A percentile compares a stretch with the other conserved stretches of the same genome.
These are phyloP conservation scores for Mortierella sp. DNA, from an alignment of 371 early-diverging fungal genomes.

Conservation along the genomic window DNA sequence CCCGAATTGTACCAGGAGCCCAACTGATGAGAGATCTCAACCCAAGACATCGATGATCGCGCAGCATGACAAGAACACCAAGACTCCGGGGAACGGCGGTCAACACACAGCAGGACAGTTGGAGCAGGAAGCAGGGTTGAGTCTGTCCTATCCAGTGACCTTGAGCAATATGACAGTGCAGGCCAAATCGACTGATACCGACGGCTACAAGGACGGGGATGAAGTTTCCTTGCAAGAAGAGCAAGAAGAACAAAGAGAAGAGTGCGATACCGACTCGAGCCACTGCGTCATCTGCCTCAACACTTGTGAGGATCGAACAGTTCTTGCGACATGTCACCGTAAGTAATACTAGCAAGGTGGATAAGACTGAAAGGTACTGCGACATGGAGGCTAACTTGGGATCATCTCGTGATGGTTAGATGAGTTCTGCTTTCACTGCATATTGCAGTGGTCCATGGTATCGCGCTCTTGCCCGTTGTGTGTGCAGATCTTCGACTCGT, in stretches of 20 bases:
- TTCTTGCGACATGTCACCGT: conserved; percentile 42
- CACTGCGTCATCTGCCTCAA: conserved; percentile 48
- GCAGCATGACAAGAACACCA: conserved; percentile 3
- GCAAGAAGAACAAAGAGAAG: no score
- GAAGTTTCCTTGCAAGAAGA: no score
- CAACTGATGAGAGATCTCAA: no score
- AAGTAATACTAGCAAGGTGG: no score
- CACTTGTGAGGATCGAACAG: conserved; percentile 29
- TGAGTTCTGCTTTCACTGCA: conserved; percentile 41
- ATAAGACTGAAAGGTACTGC: no score
- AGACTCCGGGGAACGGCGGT: neutral
- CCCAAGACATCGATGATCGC: conserved; percentile 14
- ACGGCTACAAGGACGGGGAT: neutral
- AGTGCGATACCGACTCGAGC: neutral
- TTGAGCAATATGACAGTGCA: neutral
- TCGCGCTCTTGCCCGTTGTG: conserved; percentile 46
- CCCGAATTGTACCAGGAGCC: no score
- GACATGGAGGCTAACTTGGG: neutral
- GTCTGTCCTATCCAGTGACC: neutral
- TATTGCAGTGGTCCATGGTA: conserved; percentile 38
- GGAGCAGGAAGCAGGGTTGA: neutral
- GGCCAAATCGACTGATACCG: neutral
- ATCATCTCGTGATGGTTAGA: conserved; percentile 11
- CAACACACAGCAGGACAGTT: neutral
- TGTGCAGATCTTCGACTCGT: conserved; percentile 19